A percentile compares a stretch with the other conserved stretches of the same genome.
These are phyloP conservation scores for Speleostelium caveatum DNA, from an alignment of 78 protist genomes.

Conservation along the genomic window DNA sequence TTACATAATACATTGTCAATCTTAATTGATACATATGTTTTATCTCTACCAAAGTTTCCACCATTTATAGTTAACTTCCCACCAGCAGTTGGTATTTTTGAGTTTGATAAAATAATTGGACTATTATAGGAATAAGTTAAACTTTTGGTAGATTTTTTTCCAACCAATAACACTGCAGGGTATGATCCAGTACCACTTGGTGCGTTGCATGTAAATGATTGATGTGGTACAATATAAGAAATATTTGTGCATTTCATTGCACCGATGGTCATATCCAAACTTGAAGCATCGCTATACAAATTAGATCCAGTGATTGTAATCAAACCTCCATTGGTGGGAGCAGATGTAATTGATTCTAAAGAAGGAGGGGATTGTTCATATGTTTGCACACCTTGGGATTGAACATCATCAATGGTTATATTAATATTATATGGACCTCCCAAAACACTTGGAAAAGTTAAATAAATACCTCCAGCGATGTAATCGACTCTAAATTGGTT, in stretches of 20 bases:
- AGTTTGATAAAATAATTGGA: not conserved
- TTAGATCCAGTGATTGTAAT: conserved; percentile 6
- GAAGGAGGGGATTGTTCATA: not conserved
- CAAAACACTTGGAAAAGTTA: not conserved
- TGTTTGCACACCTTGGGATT: not conserved
- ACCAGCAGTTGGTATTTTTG: conserved; percentile 6
- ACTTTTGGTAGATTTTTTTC: not conserved
- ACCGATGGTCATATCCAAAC: not conserved
- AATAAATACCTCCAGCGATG: not conserved
- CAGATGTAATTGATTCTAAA: not conserved
- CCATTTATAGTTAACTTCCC: conserved; percentile 22
- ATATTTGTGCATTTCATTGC: not conserved
- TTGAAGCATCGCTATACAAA: not conserved
- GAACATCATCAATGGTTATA: not conserved
- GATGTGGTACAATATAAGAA: not conserved
- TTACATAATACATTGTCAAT: not conserved
- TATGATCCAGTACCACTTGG: conserved; percentile 3
- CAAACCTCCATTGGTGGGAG: conserved; percentile 19
- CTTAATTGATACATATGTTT: not conserved
- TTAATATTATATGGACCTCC: conserved; percentile 9
- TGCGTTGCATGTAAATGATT: not conserved
- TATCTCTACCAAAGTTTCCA: not conserved
- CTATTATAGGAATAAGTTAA: not conserved
- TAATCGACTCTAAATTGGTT: not conserved
- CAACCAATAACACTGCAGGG: not conserved